Evolutionary conservation across 345 rosid species (phyloP).

Genomic region (Brassica carinata): DNA sequence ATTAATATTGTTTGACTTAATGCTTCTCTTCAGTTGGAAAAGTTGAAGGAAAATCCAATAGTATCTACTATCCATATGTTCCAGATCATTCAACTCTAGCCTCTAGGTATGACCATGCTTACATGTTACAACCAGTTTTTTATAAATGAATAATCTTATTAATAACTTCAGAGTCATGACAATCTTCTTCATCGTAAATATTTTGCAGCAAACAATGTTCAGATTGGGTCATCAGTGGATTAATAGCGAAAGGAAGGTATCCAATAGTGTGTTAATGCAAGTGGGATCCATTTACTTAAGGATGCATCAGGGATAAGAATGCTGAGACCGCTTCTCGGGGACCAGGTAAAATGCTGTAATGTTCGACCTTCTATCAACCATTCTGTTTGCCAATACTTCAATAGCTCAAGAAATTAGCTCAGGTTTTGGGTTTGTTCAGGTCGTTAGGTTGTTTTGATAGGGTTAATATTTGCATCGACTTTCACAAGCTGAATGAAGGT

Average conservation of each 20-base stretch:
- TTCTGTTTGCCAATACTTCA: not conserved
- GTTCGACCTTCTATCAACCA: not conserved
- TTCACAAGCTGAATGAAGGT: too few species aligned
- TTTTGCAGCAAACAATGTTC: slow-evolving; percentile 38
- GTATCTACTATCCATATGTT: slow-evolving; percentile 33
- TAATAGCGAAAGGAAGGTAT: slow-evolving; percentile 47
- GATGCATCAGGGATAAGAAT: slow-evolving; percentile 52
- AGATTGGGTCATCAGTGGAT: slow-evolving; percentile 45
- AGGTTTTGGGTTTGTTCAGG: not conserved
- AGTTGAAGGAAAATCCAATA: slow-evolving; percentile 54
- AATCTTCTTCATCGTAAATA: slow-evolving; percentile 35
- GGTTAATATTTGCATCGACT: too few species aligned
- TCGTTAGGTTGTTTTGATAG: too few species aligned
- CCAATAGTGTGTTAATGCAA: slow-evolving; percentile 40
- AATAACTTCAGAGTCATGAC: slow-evolving; percentile 45
- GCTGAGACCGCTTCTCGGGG: slow-evolving; percentile 57
- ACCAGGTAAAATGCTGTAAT: slow-evolving; percentile 47
- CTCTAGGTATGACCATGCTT: slow-evolving; percentile 42
- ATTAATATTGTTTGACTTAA: not conserved
- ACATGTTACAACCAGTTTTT: slow-evolving; percentile 23
- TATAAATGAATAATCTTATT: slow-evolving; percentile 33
- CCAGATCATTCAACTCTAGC: slow-evolving; percentile 29
- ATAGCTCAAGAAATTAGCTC: not conserved
- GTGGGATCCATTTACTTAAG: slow-evolving; percentile 50
- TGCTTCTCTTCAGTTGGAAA: slow-evolving; percentile 66